These are phyloP conservation scores for Colletotrichum noveboracense DNA, from an alignment of 2,329 filamentous ascomycete species.

Conservation along the genomic window DNA sequence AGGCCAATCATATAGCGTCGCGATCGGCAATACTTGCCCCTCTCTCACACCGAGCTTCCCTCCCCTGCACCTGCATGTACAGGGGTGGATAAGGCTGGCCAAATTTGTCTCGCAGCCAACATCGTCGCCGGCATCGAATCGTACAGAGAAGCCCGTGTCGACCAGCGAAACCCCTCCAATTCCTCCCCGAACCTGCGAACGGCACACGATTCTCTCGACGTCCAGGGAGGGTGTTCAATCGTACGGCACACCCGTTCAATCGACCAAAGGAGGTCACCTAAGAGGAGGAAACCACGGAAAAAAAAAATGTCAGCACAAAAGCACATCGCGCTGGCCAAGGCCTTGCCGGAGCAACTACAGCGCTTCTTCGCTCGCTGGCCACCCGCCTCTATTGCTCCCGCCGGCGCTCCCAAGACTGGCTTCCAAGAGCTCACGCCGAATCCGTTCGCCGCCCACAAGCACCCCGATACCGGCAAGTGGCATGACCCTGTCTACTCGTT, in stretches of 20 bases:
- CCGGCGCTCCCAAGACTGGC: conserved; percentile 48
- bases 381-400: conserved; percentile 65
- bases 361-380: conserved; percentile 92
- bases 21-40: conserved; percentile 4
- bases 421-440: conserved; percentile 69
- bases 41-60: background rate
- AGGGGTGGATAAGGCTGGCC: conserved; percentile 16
- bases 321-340: conserved; percentile 67
- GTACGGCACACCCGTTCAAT: background rate
- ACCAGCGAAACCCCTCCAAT: background rate
- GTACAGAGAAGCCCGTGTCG: background rate
- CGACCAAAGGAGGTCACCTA: background rate
- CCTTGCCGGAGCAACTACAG: conserved; percentile 78
- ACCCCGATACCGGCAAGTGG: conserved; percentile 82
- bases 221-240: background rate
- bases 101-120: conserved; percentile 17
- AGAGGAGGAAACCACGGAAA: background rate
- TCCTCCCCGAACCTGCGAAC: background rate
- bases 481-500: conserved; percentile 83
- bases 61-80: conserved; percentile 16
- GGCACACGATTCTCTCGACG: background rate
- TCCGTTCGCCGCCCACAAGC: conserved; percentile 82
- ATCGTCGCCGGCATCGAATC: background rate
- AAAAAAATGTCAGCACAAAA: conserved; percentile 24
- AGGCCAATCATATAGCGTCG: conserved; percentile 1